Base-by-base conservation (phyloP, 2,329 filamentous ascomycete species). In the Colletotrichum neosansevieriae region DNA sequence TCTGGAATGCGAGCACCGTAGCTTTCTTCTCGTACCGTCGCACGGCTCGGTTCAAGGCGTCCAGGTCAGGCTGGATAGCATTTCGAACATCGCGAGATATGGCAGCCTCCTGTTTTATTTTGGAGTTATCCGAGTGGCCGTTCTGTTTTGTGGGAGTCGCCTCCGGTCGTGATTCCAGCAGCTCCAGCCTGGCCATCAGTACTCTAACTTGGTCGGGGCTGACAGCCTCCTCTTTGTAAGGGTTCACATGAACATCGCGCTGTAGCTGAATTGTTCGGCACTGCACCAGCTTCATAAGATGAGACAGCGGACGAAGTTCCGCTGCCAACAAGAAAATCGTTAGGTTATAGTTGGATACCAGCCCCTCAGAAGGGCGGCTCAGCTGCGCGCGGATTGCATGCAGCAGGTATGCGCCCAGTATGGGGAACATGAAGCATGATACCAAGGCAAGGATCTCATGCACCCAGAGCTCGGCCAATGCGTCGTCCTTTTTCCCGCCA, bases 301-400 rank as follows among this genome's bases (percentile, higher is more conserved):
- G 94, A 1, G 92, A 89, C 56, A 94, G 82, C 0, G 95, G 95
- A 3, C 93, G 90, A 32, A 98, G 83, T 79, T 98, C 95, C 3
- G 95, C 92, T 1, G 92, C 93, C 17, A 97, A 85, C 3, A 97
- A 83, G 78, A 98, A 98, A 59, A 98, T 93, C 12, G 91, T 94
- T 62, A 98, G 84, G 78, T 98, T 98, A 80, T 95, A 97, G 78
- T 97, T 93, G 4, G 94, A 97, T 6, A 98, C 91, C 11, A 98
- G 83, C 1, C 93, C 93, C 77, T 97, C 94, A 0, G 94, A 94
- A 0, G 92, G 93, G 2, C 92, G 86, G 24, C 92, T 94, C 17
- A 98, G 87, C 74, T 95, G 93, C 9, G 86, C 87, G 58, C 95
- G 89, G 67, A 98, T 92, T 19, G 88, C 83, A 76, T 98, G 94